These are phyloP conservation scores for Oryza nivara DNA, from an alignment of 176 grass and related monocot species.

Conservation along the genomic window DNA sequence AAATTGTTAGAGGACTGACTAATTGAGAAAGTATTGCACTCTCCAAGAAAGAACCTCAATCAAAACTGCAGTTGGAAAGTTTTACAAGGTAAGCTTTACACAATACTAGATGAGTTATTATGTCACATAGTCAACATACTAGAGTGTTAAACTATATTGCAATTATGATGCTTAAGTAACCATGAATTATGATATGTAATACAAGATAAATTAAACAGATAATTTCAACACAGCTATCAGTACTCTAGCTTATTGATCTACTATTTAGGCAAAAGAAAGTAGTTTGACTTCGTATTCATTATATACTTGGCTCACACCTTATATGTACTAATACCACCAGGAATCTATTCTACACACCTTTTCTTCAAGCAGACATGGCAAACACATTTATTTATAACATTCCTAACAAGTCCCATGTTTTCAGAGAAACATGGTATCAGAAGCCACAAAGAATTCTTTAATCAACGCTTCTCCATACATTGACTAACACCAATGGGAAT, in stretches of 20 bases:
- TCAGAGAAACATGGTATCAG: conserved; percentile 20
- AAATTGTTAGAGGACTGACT: neutral
- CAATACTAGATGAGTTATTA: neutral
- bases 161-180: conserved; percentile 16
- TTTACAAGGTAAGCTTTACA: conserved; percentile 13
- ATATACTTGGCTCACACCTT: neutral
- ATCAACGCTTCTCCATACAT: conserved; percentile 17
- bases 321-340: conserved; percentile 6
- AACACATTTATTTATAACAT: conserved; percentile 2
- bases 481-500: conserved; percentile 13
- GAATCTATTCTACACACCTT: neutral
- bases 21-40: neutral
- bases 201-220: conserved; percentile 33
- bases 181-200: neutral
- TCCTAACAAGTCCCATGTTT: neutral
- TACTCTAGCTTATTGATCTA: conserved; percentile 20
- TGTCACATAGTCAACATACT: neutral
- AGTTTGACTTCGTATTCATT: neutral
- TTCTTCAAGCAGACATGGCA: neutral
- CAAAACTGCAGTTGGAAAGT: neutral
- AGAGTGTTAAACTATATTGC: neutral
- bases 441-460: conserved; percentile 20
- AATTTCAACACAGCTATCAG: conserved; percentile 7
- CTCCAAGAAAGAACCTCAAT: neutral
- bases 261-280: conserved; percentile 8